Base-by-base conservation (phyloP, 805 yeast genomes). In the Candida orba region DNA sequence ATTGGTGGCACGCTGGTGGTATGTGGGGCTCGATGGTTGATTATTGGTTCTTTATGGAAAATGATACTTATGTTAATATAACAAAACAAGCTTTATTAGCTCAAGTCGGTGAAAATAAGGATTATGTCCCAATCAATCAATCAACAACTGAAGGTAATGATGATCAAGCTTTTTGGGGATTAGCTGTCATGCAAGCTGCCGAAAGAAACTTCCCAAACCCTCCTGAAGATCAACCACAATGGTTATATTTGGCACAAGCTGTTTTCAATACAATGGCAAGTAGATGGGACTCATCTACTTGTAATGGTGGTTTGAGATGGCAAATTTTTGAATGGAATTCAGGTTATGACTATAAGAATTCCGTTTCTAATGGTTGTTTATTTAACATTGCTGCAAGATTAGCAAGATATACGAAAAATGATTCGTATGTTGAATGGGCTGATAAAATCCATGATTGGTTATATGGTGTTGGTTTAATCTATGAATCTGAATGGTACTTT, bases 1-100 rank as follows among this genome's bases (percentile, higher is more conserved):
- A 84, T 67, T 85, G 95, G 95, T 85, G 95, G 95, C 85, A 84
- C 64, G 89, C 93, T 27, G 95, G 95, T 52, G 93, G 85, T 44
- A 88, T 84, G 1, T 72, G 65, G 65, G 71, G 71, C 7, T 57
- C 65, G 2, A 56, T 82, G 66, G 65, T 88, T 33, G 93, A 85
- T 58, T 81, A 77, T 56, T 71, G 84, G 68, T 78, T 64, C 54
- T 78, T 73, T 59, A 79, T 86, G 65, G 71, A 78, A 37, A 79
- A 86, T 60, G 78, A 75, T 54, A 77, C 88, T 1, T 82, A 75
- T 56, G 76, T 72, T 37, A 67, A 71, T 10, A 47, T 72, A 34
- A 72, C 84, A 46, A 75, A 72, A 55, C 65, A 68, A 15, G 83
- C 88, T 8, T 56, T 87, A 52, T 61, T 73, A 44, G 75, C 72